phyloP scores from a whole-genome alignment of 2,329 filamentous ascomycete species.

The Xylaria polymorpha region DNA sequence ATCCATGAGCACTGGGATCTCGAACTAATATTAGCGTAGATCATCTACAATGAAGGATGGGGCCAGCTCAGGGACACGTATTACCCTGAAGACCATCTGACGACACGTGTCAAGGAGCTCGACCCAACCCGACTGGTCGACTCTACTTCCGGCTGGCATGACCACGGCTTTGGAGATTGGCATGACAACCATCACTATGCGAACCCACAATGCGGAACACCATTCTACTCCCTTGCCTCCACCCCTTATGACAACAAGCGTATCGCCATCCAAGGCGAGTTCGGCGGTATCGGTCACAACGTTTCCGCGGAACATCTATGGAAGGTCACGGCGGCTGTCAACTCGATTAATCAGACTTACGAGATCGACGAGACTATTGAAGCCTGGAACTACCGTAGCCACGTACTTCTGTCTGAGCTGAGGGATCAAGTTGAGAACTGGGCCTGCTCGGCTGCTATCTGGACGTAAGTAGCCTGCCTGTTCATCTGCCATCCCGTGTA shows the following conservation, averaged over 20 bases:
- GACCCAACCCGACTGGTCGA: slow-evolving; percentile 74
- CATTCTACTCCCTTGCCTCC: slow-evolving; percentile 70
- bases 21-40: slow-evolving; percentile 49
- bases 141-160: slow-evolving; percentile 72
- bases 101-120: slow-evolving; percentile 63
- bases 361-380: slow-evolving; percentile 69
- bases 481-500: background rate
- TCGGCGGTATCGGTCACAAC: slow-evolving; percentile 75
- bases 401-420: slow-evolving; percentile 69
- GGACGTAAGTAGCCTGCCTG: slow-evolving; percentile 59
- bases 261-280: slow-evolving; percentile 77
- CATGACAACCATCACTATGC: slow-evolving; percentile 79
- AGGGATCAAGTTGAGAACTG: slow-evolving; percentile 69
- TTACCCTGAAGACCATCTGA: slow-evolving; percentile 68
- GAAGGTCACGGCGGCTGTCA: slow-evolving; percentile 70
- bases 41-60: slow-evolving; percentile 81
- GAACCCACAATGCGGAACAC: slow-evolving; percentile 76
- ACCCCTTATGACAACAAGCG: slow-evolving; percentile 67
- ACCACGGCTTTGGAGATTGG: slow-evolving; percentile 75
- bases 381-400: slow-evolving; percentile 74
- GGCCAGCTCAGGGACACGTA: slow-evolving; percentile 63
- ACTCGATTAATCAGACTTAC: slow-evolving; percentile 73
- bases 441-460: slow-evolving; percentile 74
- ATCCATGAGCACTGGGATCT: background rate
- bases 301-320: slow-evolving; percentile 72